A percentile compares a stretch with the other conserved stretches of the same genome.
Conservation (phyloP, 1,139 yeast species). For the Taphrina wiesneri region DNA sequence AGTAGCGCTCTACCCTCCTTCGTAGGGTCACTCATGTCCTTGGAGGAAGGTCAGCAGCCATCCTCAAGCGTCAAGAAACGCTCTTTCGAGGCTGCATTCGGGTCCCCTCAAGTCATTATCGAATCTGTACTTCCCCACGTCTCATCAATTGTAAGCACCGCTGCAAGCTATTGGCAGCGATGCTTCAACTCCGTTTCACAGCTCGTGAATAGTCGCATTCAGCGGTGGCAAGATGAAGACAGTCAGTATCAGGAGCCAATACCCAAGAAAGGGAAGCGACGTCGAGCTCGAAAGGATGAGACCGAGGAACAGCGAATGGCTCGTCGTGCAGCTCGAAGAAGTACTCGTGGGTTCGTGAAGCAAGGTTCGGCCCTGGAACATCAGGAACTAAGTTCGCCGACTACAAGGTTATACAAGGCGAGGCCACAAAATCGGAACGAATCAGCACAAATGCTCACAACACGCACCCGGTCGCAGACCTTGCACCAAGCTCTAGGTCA, state of each 20-base stretch:
- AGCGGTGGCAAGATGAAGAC: neutral
- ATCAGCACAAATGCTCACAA: neutral
- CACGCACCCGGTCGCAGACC: neutral
- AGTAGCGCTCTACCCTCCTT: no score
- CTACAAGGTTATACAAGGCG: neutral
- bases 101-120: neutral
- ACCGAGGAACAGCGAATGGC: conserved; percentile 1
- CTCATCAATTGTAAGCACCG: neutral
- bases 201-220: neutral
- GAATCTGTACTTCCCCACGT: conserved; percentile 17
- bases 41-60: conserved; percentile 13
- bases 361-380: neutral
- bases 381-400: neutral
- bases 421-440: neutral
- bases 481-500: neutral
- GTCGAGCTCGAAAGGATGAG: neutral
- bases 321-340: conserved; percentile 1
- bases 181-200: neutral
- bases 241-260: neutral
- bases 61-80: neutral
- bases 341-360: neutral
- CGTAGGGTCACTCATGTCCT: neutral
- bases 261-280: neutral
- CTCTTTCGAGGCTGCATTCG: conserved; percentile 6
- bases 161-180: neutral